A percentile compares a stretch with the other conserved stretches of the same genome.
phyloP scores from a whole-genome alignment of 2,329 filamentous ascomycete genomes.

The Alternaria sp. region DNA sequence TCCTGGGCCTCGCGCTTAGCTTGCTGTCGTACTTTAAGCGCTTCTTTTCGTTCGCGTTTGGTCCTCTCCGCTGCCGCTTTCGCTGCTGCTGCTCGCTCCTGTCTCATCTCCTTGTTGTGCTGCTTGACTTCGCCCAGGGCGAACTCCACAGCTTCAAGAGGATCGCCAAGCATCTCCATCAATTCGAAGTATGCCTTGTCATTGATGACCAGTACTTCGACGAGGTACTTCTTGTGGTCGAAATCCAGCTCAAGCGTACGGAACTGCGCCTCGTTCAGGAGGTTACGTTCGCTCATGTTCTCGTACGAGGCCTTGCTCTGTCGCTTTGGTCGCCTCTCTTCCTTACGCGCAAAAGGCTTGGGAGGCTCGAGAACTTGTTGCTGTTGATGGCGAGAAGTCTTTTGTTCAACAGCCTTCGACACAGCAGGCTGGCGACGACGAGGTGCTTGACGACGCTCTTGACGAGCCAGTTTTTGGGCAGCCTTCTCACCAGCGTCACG shows the following conservation, averaged over 20 bases:
- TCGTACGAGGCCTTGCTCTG: background rate
- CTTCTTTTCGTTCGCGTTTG: background rate
- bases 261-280: conserved; percentile 1
- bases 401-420: background rate
- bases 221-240: background rate
- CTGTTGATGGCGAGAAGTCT: background rate
- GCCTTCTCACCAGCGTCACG: background rate
- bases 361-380: background rate
- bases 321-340: background rate
- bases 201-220: background rate
- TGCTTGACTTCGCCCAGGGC: background rate
- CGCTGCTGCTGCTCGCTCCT: background rate
- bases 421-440: background rate
- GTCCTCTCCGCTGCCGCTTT: background rate
- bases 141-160: background rate
- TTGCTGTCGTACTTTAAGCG: background rate
- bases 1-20: background rate
- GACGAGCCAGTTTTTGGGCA: too few species aligned
- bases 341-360: background rate
- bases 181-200: conserved; percentile 1
- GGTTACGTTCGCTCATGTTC: background rate
- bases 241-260: background rate
- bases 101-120: background rate
- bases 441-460: background rate
- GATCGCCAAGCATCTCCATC: background rate